Base-by-base conservation (phyloP, 164 flowering plant genomes). In the Magnolia kwangsiensis region DNA sequence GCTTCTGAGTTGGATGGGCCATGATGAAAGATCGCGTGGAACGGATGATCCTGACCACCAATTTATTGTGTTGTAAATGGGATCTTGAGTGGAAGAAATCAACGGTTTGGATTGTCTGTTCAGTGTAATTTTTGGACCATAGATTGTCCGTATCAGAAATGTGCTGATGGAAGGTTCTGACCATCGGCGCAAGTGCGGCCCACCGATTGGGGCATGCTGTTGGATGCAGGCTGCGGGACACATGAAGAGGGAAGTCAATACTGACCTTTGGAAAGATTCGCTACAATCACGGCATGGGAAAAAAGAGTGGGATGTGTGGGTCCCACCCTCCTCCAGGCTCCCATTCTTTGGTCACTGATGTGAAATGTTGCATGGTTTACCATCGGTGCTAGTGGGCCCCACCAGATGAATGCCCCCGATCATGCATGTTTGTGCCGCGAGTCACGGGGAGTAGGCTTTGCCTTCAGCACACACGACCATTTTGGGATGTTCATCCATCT, bases 201-300 rank as follows among this genome's bases (percentile, higher is more conserved):
- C 45, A 37, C 45, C 45, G 0, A 37, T 5, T 37, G 45, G 45
- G 45, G 45, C 7, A 37, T 37, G 45, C 45, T 37, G 7, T 3
- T 37, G 7, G 6, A 37, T 37, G 7, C 7, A 5, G 45, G 7
- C 45, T 37, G 45, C 45, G 45, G 45, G 45, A 37, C 45, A 37
- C 45, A 4, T 37, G 45, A 37, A 37, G 4, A 4, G 6, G 45
- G 7, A 61, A 20, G n/a, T 13, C 20, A 63, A 1, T 8, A 0
- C 20, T 63, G 23, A 65, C 10, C 68, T 65, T 65, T 19, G 68
- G 1, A 24, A 65, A 24, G 24, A 64, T 7, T 23, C 24, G 50
- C 71, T 37, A 7, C 50, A 68, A 68, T 68, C 71, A 68, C 71
- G 71, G 71, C 71, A 68, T 68, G 21, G 20, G 23, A 68, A 68